phyloP scores from a whole-genome alignment of 352 stramenopile genomes.

The Globisporangium acanthophoron region DNA sequence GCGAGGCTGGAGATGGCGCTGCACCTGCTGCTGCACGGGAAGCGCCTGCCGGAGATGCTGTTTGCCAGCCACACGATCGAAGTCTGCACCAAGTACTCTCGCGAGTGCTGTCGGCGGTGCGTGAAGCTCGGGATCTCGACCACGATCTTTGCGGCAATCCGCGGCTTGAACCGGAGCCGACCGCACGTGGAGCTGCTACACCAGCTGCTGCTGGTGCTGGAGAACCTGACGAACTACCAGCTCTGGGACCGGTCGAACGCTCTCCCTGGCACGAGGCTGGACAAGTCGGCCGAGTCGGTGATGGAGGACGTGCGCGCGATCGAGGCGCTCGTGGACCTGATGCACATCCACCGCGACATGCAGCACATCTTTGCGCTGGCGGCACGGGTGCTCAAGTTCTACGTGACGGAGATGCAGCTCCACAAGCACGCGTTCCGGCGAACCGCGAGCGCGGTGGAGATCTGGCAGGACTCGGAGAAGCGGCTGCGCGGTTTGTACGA shows the following conservation, averaged over 20 bases:
- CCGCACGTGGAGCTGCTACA: constrained; percentile 94
- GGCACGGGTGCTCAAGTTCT: constrained; percentile 53
- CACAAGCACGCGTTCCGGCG: constrained; percentile 10
- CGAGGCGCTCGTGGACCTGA: constrained; percentile 89
- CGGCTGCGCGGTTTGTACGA: constrained; percentile 44
- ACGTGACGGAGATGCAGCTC: constrained; percentile 31
- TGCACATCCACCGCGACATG: constrained; percentile 94
- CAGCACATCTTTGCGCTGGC: constrained; percentile 73
- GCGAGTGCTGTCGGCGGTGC: constrained; percentile 88
- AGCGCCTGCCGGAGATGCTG: constrained; percentile 90
- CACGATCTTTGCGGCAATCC: constrained; percentile 90
- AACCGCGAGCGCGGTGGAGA: constrained; percentile 4
- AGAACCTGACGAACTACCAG: constrained; percentile 85
- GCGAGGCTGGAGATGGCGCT: constrained; percentile 62
- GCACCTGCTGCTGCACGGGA: constrained; percentile 68
- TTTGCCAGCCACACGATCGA: constrained; percentile 91
- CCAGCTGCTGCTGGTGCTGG: constrained; percentile 70
- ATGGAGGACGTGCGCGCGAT: constrained; percentile 59
- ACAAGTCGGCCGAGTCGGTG: constrained; percentile 36
- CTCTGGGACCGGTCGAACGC: constrained; percentile 15
- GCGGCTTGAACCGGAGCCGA: constrained; percentile 92
- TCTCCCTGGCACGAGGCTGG: constrained; percentile 13
- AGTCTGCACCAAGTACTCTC: constrained; percentile 88
- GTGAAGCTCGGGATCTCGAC: constrained; percentile 77
- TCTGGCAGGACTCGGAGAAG: constrained; percentile 50